Evolutionary conservation across 2,329 filamentous ascomycete genomes (phyloP).

Genomic region (Hypoxylon sp.): DNA sequence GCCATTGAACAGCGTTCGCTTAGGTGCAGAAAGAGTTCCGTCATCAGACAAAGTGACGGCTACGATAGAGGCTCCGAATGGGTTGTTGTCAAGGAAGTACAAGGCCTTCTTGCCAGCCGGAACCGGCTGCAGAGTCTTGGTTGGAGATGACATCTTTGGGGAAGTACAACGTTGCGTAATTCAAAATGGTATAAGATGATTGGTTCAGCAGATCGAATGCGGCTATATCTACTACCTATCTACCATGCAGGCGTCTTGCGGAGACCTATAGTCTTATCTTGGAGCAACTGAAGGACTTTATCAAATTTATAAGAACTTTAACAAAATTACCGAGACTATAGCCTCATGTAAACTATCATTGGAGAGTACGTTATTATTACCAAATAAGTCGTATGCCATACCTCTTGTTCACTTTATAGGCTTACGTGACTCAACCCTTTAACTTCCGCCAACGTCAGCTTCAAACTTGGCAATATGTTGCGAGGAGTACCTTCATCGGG

Average conservation of each 20-base stretch:
- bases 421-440: background rate
- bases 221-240: background rate
- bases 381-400: background rate
- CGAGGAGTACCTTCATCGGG: background rate
- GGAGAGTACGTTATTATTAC: background rate
- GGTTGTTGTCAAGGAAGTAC: conserved; percentile 34
- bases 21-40: conserved; percentile 21
- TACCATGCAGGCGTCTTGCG: background rate
- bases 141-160: conserved; percentile 1
- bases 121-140: background rate
- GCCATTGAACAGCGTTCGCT: conserved; percentile 16
- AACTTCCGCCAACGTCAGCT: conserved; percentile 6
- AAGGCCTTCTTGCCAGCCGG: conserved; percentile 10
- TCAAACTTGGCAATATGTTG: background rate
- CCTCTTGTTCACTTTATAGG: background rate
- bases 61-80: conserved; percentile 23
- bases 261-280: background rate
- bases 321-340: background rate
- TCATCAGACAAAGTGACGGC: conserved; percentile 12
- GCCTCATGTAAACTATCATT: background rate
- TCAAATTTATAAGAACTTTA: background rate
- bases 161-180: background rate
- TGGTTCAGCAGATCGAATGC: background rate
- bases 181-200: background rate
- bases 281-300: background rate